Conservation (phyloP, 164 flowering plant genomes). For the Magnolia sinica region DNA sequence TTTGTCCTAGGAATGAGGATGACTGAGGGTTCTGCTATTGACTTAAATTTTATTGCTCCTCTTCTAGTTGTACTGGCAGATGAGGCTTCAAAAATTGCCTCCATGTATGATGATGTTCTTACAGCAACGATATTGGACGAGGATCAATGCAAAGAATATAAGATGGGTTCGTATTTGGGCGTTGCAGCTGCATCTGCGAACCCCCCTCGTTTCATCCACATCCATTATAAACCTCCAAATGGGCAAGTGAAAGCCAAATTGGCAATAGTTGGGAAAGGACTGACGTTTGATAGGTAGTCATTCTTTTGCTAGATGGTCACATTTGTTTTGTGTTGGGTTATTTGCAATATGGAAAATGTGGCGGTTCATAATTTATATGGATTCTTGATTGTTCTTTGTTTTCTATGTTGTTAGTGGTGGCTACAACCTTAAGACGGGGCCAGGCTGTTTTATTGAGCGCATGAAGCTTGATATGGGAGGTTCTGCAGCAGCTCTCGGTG, state of each 20-base stretch:
- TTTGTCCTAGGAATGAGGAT: not conserved
- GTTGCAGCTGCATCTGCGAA: constrained; percentile 97
- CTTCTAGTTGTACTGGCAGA: constrained; percentile 71
- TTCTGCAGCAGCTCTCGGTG: constrained; percentile 94
- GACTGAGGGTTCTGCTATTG: not conserved
- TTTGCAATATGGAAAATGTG: not conserved
- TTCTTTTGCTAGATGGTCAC: not conserved
- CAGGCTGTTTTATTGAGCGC: constrained; percentile 83
- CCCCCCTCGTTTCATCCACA: constrained; percentile 88
- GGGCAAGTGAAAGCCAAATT: constrained; percentile 71
- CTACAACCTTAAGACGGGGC: constrained; percentile 97
- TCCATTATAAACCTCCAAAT: constrained; percentile 72
- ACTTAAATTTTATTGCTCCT: not conserved
- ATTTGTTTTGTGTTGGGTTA: not conserved
- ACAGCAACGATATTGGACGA: constrained; percentile 71
- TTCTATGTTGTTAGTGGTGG: constrained; percentile 68
- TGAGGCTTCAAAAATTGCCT: constrained; percentile 87
- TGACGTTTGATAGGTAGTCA: constrained; percentile 92
- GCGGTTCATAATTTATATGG: not conserved
- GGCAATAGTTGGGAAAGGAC: constrained; percentile 90
- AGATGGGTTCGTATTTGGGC: constrained; percentile 95
- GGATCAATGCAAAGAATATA: constrained; percentile 84
- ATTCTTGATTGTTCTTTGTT: not conserved
- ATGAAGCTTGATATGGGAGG: constrained; percentile 99
- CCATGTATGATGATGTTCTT: constrained; percentile 68